Evolutionary conservation across 169 alveolate genomes (phyloP), one percentile per base, ranked within the genome.

Genomic region (Eimeria praecox): DNA sequence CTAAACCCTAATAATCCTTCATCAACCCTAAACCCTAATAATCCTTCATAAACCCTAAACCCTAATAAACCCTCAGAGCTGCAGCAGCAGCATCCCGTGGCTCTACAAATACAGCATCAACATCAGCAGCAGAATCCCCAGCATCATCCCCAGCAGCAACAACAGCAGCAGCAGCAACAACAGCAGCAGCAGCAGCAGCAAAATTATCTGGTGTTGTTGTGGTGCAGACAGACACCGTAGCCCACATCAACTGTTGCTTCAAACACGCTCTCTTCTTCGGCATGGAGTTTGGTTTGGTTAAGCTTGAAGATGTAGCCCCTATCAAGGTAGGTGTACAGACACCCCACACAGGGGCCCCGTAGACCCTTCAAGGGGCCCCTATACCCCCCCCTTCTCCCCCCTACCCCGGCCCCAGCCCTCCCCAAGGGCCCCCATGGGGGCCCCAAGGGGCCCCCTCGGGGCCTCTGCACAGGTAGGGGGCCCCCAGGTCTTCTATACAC

Each of bases 181-280:
- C 62, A 18, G 91, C 46, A 49, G 5, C 75, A 12, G 42, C 75
- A n/a, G 66, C 73, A 30, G 75, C 73, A 12, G 46, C 91, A 40
- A 80, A 8, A n/a, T 40, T 38, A 46, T 52, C 8, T 52, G 93
- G 18, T 86, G 46, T 30, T 40, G 35, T 24, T 59, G 44, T 33
- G 27, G 54, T 59, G 16, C 56, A 90, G 95, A 75, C 95, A 24
- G 95, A 75, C 77, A 75, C 95, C 0, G 95, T 73, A 27, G 95
- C 95, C n/a, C 77, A 90, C 46, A 75, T 90, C 4, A 90, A 90
- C 59, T 90, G 83, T 87, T 90, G 95, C 89, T 90, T 90, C 44
- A 90, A 90, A 62, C 95, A 90, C 77, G 87, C 89, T 38, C 95
- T 90, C 30, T 66, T 71, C 89, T 90, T 90, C 54, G 95, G 87